phyloP scores from a whole-genome alignment of 805 yeast species.

The Kuraishia hungarica region DNA sequence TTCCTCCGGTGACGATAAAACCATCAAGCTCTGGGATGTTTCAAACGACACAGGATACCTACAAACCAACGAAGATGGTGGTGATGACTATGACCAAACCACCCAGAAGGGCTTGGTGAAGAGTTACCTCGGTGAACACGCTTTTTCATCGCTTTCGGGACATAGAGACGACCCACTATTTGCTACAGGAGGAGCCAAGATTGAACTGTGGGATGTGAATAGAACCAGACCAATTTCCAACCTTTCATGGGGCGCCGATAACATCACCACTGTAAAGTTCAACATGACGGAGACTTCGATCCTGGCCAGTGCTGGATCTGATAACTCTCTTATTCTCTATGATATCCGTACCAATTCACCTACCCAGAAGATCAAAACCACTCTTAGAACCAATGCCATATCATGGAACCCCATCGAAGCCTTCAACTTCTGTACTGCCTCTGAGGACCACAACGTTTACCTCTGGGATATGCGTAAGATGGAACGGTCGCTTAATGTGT shows the following conservation, averaged over 20 bases:
- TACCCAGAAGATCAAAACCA: slow-evolving; percentile 79
- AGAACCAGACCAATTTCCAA: slow-evolving; percentile 72
- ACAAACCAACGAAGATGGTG: slow-evolving; percentile 15
- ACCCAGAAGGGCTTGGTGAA: slow-evolving; percentile 52
- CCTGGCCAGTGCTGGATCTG: slow-evolving; percentile 84
- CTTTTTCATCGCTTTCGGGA: slow-evolving; percentile 81
- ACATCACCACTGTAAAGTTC: slow-evolving; percentile 72
- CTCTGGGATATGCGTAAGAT: slow-evolving; percentile 95
- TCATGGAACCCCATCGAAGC: slow-evolving; percentile 99
- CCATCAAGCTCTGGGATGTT: slow-evolving; percentile 84
- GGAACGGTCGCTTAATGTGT: slow-evolving; percentile 72
- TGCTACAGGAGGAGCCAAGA: slow-evolving; percentile 86
- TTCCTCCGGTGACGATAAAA: slow-evolving; percentile 88
- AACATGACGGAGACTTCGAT: slow-evolving; percentile 86
- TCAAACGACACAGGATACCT: slow-evolving; percentile 28
- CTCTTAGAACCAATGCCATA: slow-evolving; percentile 75
- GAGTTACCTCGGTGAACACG: slow-evolving; percentile 76
- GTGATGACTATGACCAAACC: slow-evolving; percentile 19
- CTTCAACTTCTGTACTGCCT: slow-evolving; percentile 82
- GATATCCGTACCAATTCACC: slow-evolving; percentile 90
- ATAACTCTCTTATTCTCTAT: slow-evolving; percentile 82
- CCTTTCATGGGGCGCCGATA: slow-evolving; percentile 96
- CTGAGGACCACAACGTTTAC: slow-evolving; percentile 92
- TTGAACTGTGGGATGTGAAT: slow-evolving; percentile 87
- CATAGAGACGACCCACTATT: slow-evolving; percentile 66